phyloP scores from a whole-genome alignment of 2,329 filamentous ascomycete genomes.

The Neonectria magnoliae region DNA sequence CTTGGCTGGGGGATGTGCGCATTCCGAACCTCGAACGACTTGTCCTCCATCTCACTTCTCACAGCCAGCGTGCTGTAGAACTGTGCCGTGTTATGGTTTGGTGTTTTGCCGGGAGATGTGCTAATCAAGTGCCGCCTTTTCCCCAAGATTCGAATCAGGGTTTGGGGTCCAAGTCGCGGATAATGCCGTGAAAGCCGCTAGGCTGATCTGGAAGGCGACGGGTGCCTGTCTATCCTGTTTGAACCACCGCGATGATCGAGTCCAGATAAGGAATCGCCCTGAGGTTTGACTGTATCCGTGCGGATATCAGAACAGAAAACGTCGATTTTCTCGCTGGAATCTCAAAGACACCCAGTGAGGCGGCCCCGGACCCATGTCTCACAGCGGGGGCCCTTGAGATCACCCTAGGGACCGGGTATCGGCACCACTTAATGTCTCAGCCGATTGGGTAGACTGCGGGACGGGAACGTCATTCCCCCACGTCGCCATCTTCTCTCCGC shows the following conservation, averaged over 20 bases:
- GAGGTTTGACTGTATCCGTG: not conserved
- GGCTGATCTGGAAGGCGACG: not conserved
- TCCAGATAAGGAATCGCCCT: slow-evolving; percentile 3
- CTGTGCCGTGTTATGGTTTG: not conserved
- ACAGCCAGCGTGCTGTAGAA: not conserved
- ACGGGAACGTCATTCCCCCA: slow-evolving; percentile 43
- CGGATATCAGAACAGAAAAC: not conserved
- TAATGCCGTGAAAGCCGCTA: not conserved
- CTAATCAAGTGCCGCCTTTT: not conserved
- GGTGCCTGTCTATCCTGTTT: slow-evolving; percentile 15
- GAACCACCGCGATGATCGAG: slow-evolving; percentile 9
- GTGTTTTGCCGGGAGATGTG: slow-evolving; percentile 10
- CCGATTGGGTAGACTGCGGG: slow-evolving; percentile 37
- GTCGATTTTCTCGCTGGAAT: slow-evolving; percentile 16
- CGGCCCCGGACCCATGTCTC: slow-evolving; percentile 41
- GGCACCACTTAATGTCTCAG: slow-evolving; percentile 31
- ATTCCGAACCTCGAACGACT: not conserved
- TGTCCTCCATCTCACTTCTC: not conserved
- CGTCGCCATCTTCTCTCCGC: slow-evolving; percentile 26
- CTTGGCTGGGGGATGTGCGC: slow-evolving; percentile 7
- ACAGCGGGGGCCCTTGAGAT: slow-evolving; percentile 39
- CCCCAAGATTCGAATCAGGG: not conserved
- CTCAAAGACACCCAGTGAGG: slow-evolving; percentile 27
- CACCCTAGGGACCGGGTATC: slow-evolving; percentile 37
- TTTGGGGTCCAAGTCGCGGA: not conserved